phyloP scores from a whole-genome alignment of 1,284 basidiomycete genomes.

The Boletus semigastroideus region DNA sequence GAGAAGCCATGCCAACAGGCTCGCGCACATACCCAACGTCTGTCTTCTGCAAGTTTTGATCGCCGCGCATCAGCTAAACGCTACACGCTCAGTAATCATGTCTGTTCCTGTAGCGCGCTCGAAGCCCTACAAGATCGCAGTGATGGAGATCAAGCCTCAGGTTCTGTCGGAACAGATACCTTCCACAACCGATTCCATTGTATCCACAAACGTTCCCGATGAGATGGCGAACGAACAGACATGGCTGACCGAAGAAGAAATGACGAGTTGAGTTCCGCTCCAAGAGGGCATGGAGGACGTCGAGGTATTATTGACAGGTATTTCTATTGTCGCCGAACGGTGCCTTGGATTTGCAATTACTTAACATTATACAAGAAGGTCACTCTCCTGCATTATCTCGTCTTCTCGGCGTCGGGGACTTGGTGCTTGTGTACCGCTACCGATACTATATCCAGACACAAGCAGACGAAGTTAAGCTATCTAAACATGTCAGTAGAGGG shows the following conservation, averaged over 20 bases:
- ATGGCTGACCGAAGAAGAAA: slow-evolving; percentile 98
- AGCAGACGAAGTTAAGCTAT: too few relatives aligned
- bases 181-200: slow-evolving; percentile 83
- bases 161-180: slow-evolving; percentile 59
- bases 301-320: slow-evolving; percentile 59
- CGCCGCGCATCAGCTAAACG: background rate
- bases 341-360: too few relatives aligned
- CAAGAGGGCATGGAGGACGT: slow-evolving; percentile 28
- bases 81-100: slow-evolving; percentile 44
- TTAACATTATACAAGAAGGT: too few relatives aligned
- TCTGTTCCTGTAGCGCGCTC: slow-evolving; percentile 52
- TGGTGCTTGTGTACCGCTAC: too few relatives aligned
- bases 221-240: slow-evolving; percentile 94
- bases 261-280: slow-evolving; percentile 49
- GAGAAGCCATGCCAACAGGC: slow-evolving; percentile 65
- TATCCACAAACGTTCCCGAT: slow-evolving; percentile 87
- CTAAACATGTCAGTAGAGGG: too few relatives aligned
- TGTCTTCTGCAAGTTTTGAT: background rate
- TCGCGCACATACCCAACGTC: slow-evolving; percentile 89
- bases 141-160: slow-evolving; percentile 68
- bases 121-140: slow-evolving; percentile 36
- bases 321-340: too few relatives aligned
- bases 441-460: too few relatives aligned
- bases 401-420: too few relatives aligned
- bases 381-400: too few relatives aligned